Conservation (phyloP, 768 basidiomycete species). For the Boletales sp. region DNA sequence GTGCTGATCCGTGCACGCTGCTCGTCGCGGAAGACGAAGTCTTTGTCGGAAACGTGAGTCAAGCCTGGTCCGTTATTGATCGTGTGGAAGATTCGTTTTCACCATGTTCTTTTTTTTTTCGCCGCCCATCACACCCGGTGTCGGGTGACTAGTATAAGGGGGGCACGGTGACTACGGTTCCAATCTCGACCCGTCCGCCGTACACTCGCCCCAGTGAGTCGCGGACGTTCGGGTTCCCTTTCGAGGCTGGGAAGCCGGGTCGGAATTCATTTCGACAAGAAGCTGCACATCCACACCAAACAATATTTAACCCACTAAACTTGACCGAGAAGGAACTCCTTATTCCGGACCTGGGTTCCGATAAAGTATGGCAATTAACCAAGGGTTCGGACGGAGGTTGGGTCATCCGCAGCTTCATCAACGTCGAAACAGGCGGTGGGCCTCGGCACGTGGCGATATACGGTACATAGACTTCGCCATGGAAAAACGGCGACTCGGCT, state of each 20-base stretch:
- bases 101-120: too few relatives aligned
- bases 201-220: conserved; percentile 38
- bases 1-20: conserved; percentile 63
- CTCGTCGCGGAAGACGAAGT: conserved; percentile 56
- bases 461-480: conserved; percentile 37
- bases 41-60: conserved; percentile 62
- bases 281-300: conserved; percentile 75
- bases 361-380: conserved; percentile 57
- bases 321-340: conserved; percentile 56
- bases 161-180: conserved; percentile 54
- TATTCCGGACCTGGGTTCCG: conserved; percentile 73
- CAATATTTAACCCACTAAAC: conserved; percentile 39
- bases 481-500: background rate
- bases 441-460: conserved; percentile 67
- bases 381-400: conserved; percentile 46
- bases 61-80: background rate
- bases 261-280: conserved; percentile 68
- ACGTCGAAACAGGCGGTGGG: conserved; percentile 55
- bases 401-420: conserved; percentile 46
- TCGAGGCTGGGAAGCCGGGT: conserved; percentile 47
- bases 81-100: too few relatives aligned
- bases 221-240: conserved; percentile 35
- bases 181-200: conserved; percentile 48
- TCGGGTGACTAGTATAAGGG: conserved; percentile 55
- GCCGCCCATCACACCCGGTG: too few relatives aligned